Conservation (phyloP, 140 eudicot species). For the Bidens hawaiensis region DNA sequence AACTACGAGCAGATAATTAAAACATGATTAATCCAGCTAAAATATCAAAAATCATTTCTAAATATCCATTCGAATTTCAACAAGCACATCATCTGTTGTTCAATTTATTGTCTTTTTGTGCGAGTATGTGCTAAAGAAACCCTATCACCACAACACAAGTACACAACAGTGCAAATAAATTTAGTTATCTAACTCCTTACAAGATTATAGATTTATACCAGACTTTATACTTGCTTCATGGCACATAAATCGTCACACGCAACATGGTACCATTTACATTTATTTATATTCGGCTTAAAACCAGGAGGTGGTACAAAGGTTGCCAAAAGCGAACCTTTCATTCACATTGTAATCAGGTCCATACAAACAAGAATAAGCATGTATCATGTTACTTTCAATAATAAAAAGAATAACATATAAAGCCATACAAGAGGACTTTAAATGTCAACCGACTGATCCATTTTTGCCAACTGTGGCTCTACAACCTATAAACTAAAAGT, state of each 20-base stretch:
- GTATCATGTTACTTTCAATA: constrained; percentile 5
- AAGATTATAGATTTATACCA: neutral
- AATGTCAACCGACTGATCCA: too few relatives aligned
- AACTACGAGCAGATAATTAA: neutral
- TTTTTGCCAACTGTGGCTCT: neutral
- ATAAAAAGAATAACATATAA: constrained; percentile 6
- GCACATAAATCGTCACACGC: neutral
- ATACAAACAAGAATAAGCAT: neutral
- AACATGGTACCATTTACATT: neutral
- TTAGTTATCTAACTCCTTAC: neutral
- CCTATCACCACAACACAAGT: neutral
- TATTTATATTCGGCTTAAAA: neutral
- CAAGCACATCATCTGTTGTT: neutral
- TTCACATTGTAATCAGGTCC: neutral
- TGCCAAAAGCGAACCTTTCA: neutral
- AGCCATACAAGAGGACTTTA: too few relatives aligned
- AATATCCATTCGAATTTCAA: neutral
- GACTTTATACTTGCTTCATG: neutral
- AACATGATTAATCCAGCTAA: neutral
- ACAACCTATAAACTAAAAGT: neutral
- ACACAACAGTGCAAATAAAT: neutral
- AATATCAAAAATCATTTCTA: neutral
- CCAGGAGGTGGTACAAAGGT: neutral
- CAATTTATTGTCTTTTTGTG: neutral
- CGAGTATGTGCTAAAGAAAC: neutral